Base-by-base conservation (phyloP, 768 basidiomycete genomes). In the Lyophyllum atratum region DNA sequence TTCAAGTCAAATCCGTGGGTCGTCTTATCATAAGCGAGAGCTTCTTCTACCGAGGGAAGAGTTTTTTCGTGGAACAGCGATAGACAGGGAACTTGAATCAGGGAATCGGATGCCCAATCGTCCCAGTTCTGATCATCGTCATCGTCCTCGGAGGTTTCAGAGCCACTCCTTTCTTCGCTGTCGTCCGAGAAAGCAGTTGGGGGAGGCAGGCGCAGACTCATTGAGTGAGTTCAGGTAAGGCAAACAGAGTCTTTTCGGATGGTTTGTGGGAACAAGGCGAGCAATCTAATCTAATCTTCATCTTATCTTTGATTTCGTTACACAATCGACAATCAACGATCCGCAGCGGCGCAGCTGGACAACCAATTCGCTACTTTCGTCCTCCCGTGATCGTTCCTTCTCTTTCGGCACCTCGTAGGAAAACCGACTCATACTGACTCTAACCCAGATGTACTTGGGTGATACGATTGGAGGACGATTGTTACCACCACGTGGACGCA, bases 21-120 rank as follows among this genome's bases (percentile, higher is more conserved):
- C 43, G 67, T 64, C 61, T 76, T 82, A 69, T 95, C 93, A 67
- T 90, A 78, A 24, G 72, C 67, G 48, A 92, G 58, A 0, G 85
- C 81, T n/a, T 82, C 84, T 24, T 81, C 70, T 22, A 81, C 85
- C 0, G 85, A 84, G 33, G 80, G 70, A 59, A 94, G 81, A 1
- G 72, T 70, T 37, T 77, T 81, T 63, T 86, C 80, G 25, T 90
- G 90, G 66, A 95, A 95, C 24, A 95, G 80, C 0, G 93, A 93
- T 63, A 70, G 76, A 70, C 88, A 91, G 10, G 82, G 67, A 45
- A 74, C 78, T 43, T 76, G 76, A 48, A 70, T 70, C 42, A 73
- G 73, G 19, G 86, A 85, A 71, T 92, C 90, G 15, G 88, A 89
- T 12, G 83, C 75, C 91, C 90, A 93, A 66, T 92, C 92, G 47